Conservation (phyloP, 176 grass and related monocot genomes). For the Triticum aestivum region IWGSC_CS_RefSeq_v2.1 NC_057809.1:561218737-561219236, state of each 20-base stretch:
- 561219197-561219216: slow-evolving; percentile 32
- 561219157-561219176: neutral
- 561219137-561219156: neutral
- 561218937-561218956: slow-evolving; percentile 59
- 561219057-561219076: neutral
- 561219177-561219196: neutral
- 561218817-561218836: slow-evolving; percentile 97
- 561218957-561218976: slow-evolving; percentile 91
- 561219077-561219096: neutral
- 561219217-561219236: neutral
- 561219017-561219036: slow-evolving; percentile 43
- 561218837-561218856: slow-evolving; percentile 81
- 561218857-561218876: neutral
- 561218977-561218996: slow-evolving; percentile 97
- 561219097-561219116: neutral
- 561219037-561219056: slow-evolving; percentile 66
- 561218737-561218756: slow-evolving; percentile 94
- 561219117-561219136: neutral
- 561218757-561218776: slow-evolving; percentile 99
- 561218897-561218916: neutral
- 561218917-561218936: neutral
- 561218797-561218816: slow-evolving; percentile 88
- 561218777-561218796: slow-evolving; percentile 76
- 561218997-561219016: slow-evolving; percentile 70
- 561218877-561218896: neutral